Evolutionary conservation across 1,284 basidiomycete genomes (phyloP).

Genomic region (Rhodotorula sp.): DNA sequence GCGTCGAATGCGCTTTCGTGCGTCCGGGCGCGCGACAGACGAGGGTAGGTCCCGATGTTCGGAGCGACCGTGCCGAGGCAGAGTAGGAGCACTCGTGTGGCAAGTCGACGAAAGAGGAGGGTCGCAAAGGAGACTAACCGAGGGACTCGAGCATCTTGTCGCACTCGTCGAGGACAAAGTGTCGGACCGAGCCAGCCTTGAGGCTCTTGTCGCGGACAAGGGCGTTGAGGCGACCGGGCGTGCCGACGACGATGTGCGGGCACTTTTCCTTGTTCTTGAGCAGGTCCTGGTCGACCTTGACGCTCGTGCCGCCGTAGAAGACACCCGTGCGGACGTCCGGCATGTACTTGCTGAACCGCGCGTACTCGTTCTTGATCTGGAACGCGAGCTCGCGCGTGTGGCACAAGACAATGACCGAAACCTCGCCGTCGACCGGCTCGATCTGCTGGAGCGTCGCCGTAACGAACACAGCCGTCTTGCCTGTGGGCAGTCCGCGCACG

Average conservation of each 20-base stretch:
- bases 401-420: conserved; percentile 95
- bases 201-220: conserved; percentile 88
- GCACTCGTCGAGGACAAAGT: conserved; percentile 99
- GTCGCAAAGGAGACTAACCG: conserved; percentile 69
- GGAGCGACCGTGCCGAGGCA: not conserved
- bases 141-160: conserved; percentile 99
- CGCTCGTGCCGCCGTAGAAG: conserved; percentile 96
- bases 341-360: conserved; percentile 99
- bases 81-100: not conserved
- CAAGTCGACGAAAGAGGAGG: not conserved
- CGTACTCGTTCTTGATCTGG: conserved; percentile 99
- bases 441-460: conserved; percentile 96
- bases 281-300: conserved; percentile 88
- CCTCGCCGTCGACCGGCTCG: conserved; percentile 97
- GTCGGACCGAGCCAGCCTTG: conserved; percentile 91
- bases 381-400: conserved; percentile 99
- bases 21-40: too few relatives aligned
- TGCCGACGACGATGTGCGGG: conserved; percentile 98
- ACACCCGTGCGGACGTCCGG: conserved; percentile 95
- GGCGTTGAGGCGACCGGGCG: conserved; percentile 91
- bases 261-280: conserved; percentile 96
- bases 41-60: not conserved
- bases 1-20: too few relatives aligned
- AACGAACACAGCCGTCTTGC: conserved; percentile 99
- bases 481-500: conserved; percentile 9